Evolutionary conservation across 73 alveolate species (phyloP), one percentile per base, ranked within the genome.

Genomic region (Paramecium sonneborni): DNA sequence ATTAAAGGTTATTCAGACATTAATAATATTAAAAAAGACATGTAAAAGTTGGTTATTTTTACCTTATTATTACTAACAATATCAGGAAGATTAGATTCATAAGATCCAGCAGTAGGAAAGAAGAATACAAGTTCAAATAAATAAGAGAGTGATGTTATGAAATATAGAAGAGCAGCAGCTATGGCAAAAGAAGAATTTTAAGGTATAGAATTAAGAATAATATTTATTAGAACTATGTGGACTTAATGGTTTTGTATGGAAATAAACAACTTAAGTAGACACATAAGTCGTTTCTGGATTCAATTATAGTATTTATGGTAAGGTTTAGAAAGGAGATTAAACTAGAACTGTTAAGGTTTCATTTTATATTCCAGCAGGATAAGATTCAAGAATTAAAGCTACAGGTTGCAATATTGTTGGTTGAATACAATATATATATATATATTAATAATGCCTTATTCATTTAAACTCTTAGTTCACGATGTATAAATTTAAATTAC

Each of bases 361-460:
- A 0, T 26, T 62, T 32, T 32, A 26, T 26, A 32, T 62, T 30
- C 84, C 48, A 30, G 84, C 84, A 23, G 48, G 84, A 30, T 62
- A 62, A 12, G 84, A 62, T 32, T 2, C 48, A 2, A 11, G 84
- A 30, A 30, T 26, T 26, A 26, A 62, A 30, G 15, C 44, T 2
- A 62, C 44, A 1, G 84, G 84, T 62, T 62, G 84, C 44, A 62
- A 26, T 30, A 62, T 62, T 30, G 26, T 62, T 62, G 84, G 46
- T 30, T 62, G 84, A 62, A 62, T 26, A 62, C 39, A 26, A 62
- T 8, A 57, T 14, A 23, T 5, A 30, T 26, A 30, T 62, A 52
- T 52, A 52, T 67, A 67, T 67, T 30, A 67, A 67, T 23, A 67
- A 74, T 74, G 87, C 87, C 87, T 9, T 74, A 74, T 74, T 74